Conservation (phyloP, 768 basidiomycete genomes). For the Leccinum subtestaceum region DNA sequence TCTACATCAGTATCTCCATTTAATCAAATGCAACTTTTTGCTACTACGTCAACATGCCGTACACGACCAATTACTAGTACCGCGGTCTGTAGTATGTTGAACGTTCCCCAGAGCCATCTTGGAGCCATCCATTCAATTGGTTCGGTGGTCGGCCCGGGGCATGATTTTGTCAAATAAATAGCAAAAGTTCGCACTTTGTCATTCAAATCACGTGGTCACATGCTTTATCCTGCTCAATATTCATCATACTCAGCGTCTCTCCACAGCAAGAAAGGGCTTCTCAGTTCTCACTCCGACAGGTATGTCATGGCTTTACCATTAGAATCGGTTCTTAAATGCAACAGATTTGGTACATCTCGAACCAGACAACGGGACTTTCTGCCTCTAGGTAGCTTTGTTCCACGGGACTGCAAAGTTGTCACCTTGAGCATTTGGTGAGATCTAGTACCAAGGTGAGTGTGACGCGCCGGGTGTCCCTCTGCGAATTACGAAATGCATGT, state of each 20-base stretch:
- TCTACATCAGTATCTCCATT: too few species aligned
- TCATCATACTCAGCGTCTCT: too few species aligned
- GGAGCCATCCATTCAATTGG: not conserved
- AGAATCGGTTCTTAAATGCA: not conserved
- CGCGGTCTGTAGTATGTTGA: too few species aligned
- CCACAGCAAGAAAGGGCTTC: not conserved
- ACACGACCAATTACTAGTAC: too few species aligned
- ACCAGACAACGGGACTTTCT: not conserved
- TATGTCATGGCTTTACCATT: not conserved
- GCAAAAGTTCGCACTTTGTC: too few species aligned
- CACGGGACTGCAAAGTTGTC: not conserved
- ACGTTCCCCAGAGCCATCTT: too few species aligned
- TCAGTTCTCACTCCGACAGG: not conserved
- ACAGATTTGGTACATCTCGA: not conserved
- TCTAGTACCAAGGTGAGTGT: slow-evolving; percentile 5
- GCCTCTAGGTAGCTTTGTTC: slow-evolving; percentile 33
- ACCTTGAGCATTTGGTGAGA: not conserved
- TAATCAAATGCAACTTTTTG: too few species aligned
- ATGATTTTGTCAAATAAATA: not conserved
- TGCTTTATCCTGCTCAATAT: too few species aligned
- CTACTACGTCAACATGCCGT: too few species aligned
- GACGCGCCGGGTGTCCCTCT: not conserved
- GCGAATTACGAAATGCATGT: not conserved
- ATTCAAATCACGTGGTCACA: slow-evolving; percentile 6
- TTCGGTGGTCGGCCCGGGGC: not conserved